Evolutionary conservation across 192 early-diverging fungal species (phyloP).

Genomic region (Rhizophagus clarus): DNA sequence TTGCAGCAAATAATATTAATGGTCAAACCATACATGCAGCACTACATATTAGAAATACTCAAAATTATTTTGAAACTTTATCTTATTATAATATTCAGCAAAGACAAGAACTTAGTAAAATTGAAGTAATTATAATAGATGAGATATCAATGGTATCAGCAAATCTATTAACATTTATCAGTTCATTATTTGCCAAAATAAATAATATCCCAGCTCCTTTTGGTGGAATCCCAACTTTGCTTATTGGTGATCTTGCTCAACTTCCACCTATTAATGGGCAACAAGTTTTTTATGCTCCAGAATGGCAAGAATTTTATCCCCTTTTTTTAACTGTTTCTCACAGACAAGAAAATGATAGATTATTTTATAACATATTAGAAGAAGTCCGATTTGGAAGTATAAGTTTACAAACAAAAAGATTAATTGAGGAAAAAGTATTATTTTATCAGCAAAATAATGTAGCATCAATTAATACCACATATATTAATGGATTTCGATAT

Average conservation of each 20-base stretch:
- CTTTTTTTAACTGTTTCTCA: background rate
- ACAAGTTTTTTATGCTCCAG: background rate
- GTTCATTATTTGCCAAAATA: background rate
- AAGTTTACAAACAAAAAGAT: too few relatives aligned
- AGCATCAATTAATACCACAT: too few relatives aligned
- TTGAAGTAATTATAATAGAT: background rate
- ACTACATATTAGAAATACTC: background rate
- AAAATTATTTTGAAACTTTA: background rate
- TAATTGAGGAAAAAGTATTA: too few relatives aligned
- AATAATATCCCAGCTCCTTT: background rate
- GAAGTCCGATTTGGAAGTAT: too few relatives aligned
- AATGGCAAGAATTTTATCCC: background rate
- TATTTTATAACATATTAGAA: too few relatives aligned
- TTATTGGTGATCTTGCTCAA: background rate
- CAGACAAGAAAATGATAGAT: background rate
- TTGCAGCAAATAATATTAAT: background rate
- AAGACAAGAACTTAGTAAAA: background rate
- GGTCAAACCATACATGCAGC: background rate
- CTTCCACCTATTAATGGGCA: background rate
- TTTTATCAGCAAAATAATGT: too few relatives aligned
- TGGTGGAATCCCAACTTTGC: background rate
- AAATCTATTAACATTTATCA: background rate
- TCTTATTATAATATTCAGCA: too few relatives aligned
- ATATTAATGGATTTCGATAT: too few relatives aligned
- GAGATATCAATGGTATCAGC: slow-evolving; percentile 13